Base-by-base conservation (phyloP, 495 filamentous ascomycete genomes). In the Xylaria castorea region DNA sequence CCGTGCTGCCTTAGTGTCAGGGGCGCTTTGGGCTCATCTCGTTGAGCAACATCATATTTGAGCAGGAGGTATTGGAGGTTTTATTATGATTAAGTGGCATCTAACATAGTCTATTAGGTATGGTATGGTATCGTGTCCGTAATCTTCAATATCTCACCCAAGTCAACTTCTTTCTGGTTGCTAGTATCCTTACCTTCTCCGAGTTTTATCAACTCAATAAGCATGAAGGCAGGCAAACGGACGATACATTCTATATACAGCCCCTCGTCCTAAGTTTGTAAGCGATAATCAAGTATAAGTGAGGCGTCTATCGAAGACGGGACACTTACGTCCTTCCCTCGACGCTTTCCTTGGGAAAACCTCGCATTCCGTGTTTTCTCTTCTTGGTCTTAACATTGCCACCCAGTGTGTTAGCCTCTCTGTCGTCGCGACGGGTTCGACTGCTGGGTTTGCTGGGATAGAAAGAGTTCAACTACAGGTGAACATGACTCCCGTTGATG, bases 301-400 rank as follows among this genome's bases (percentile, higher is more conserved):
- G 11, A 70, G 20, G 16, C 14, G 14, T 70, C 9, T 32, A 53
- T 48, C 34, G 44, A 18, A 51, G 42, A 50, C 9, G 42, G 42
- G 25, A 18, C 5, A 53, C 68, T 63, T 50, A 70, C 68, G 30
- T 38, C 5, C 50, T 38, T 70, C 42, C n/a, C 18, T 53, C 58
- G 18, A 66, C 12, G 46, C 32, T 36, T 30, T 63, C 9, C 1
- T 34, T n/a, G 40, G 8, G 22, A 22, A 30, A 50, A 34, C 36
- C 11, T 22, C 5, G 51, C 9, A 44, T 36, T 51, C 27, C 30
- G 14, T 16, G 32, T 53, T 22, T 40, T 20, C 30, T 34, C 38
- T 36, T 44, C 3, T 50, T 34, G 42, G 27, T 30, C 42, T 34
- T 25, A 44, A n/a, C 25, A 25, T 62, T 9, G 9, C 25, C 42